A percentile compares a stretch with the other conserved stretches of the same genome.
phyloP scores from a whole-genome alignment of 345 rosid species.

The Rhodamnia argentea region DNA sequence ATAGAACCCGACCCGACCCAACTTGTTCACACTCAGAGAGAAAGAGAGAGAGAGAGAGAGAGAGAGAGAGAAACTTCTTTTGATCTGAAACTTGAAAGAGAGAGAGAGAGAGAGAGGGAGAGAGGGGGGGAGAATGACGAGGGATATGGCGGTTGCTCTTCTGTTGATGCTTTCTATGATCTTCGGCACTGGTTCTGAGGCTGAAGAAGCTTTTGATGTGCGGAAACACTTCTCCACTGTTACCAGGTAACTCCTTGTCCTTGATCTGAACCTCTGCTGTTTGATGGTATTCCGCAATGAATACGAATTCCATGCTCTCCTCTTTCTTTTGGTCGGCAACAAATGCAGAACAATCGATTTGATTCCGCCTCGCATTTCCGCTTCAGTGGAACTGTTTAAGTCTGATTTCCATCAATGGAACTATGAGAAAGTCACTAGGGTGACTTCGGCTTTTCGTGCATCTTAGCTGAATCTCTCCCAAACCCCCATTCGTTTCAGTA shows the following conservation, averaged over 20 bases:
- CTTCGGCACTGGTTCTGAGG: not conserved
- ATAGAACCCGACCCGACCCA: not conserved
- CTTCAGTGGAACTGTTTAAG: not conserved
- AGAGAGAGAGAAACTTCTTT: not conserved
- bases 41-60: too few relatives aligned
- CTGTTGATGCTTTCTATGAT: conserved; percentile 1
- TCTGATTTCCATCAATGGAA: not conserved
- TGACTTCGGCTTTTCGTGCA: not conserved
- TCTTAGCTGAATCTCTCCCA: not conserved
- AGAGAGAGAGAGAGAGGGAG: not conserved
- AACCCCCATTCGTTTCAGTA: not conserved
- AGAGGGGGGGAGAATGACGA: conserved; percentile 3
- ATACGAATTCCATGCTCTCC: not conserved
- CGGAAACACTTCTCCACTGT: conserved; percentile 6
- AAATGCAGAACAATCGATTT: not conserved
- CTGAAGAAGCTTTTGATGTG: conserved; percentile 4
- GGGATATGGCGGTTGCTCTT: conserved; percentile 4
- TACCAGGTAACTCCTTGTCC: conserved; percentile 1
- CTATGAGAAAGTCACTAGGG: not conserved
- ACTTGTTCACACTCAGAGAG: not conserved
- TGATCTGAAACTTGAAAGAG: not conserved
- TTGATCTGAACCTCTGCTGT: not conserved
- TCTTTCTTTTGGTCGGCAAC: not conserved
- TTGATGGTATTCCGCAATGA: not conserved
- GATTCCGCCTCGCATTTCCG: not conserved